These are phyloP conservation scores for Parasitella parasitica DNA, from an alignment of 371 early-diverging fungal genomes.

Conservation along the genomic window DNA sequence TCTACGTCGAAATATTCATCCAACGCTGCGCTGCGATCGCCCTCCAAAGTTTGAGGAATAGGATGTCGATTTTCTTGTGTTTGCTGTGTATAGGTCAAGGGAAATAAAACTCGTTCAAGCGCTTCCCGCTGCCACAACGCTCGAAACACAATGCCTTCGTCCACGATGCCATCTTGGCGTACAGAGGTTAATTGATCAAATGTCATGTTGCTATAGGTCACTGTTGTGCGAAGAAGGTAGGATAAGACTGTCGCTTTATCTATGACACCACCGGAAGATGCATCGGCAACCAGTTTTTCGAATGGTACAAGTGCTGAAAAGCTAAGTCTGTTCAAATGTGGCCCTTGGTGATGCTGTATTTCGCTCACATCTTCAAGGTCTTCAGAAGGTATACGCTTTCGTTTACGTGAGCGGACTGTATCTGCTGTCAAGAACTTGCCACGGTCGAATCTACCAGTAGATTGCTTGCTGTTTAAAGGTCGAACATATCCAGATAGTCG, in stretches of 20 bases:
- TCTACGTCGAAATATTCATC: slow-evolving; percentile 52
- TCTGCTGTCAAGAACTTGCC: slow-evolving; percentile 15
- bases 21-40: slow-evolving; percentile 32
- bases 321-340: slow-evolving; percentile 23
- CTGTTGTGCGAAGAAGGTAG: slow-evolving; percentile 39
- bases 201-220: slow-evolving; percentile 52
- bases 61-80: not conserved
- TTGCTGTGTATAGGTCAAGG: slow-evolving; percentile 12
- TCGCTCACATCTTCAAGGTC: slow-evolving; percentile 16
- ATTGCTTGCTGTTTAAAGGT: not conserved
- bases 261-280: slow-evolving; percentile 44
- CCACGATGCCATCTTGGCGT: slow-evolving; percentile 46
- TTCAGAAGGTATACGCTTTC: slow-evolving; percentile 45
- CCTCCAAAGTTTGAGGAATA: not conserved
- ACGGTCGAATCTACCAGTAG: not conserved
- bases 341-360: not conserved
- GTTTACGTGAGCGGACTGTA: slow-evolving; percentile 29
- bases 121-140: slow-evolving; percentile 53
- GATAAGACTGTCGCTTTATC: slow-evolving; percentile 49
- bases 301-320: slow-evolving; percentile 46
- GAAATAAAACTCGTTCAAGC: slow-evolving; percentile 41
- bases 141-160: slow-evolving; percentile 49
- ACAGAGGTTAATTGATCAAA: slow-evolving; percentile 48
- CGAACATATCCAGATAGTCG: slow-evolving; percentile 44
- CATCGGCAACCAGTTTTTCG: slow-evolving; percentile 39